Evolutionary conservation across 2,329 filamentous ascomycete species (phyloP).

Genomic region (Corniculantispora saksenae): DNA sequence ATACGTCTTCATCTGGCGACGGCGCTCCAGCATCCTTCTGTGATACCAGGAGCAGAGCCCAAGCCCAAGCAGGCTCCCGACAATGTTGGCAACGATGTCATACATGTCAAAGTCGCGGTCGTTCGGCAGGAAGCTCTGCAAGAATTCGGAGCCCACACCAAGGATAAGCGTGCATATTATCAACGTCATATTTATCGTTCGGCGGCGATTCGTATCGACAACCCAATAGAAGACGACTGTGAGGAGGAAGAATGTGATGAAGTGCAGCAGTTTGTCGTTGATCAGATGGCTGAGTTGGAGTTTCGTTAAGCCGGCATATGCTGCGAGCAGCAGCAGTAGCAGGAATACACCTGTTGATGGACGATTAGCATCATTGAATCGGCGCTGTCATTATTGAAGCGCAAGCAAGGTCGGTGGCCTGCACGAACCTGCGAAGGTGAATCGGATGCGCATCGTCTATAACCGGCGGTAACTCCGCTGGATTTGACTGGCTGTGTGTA

Average conservation of each 20-base stretch:
- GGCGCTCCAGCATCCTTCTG: slow-evolving; percentile 89
- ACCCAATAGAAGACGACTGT: slow-evolving; percentile 96
- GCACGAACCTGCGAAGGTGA: slow-evolving; percentile 79
- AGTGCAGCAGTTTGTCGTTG: slow-evolving; percentile 89
- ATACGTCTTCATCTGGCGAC: slow-evolving; percentile 73
- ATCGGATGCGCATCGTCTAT: slow-evolving; percentile 73
- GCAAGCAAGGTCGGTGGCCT: not conserved
- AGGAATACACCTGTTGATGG: slow-evolving; percentile 64
- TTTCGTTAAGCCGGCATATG: slow-evolving; percentile 75
- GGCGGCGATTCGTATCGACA: slow-evolving; percentile 83
- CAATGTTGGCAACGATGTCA: slow-evolving; percentile 84
- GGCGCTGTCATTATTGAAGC: not conserved
- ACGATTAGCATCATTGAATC: slow-evolving; percentile 21
- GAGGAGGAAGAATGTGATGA: slow-evolving; percentile 84
- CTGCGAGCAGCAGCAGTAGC: slow-evolving; percentile 71
- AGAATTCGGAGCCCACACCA: slow-evolving; percentile 72
- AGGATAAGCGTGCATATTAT: slow-evolving; percentile 73
- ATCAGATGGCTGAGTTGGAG: slow-evolving; percentile 58
- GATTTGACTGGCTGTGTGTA: too few species aligned
- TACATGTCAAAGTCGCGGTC: slow-evolving; percentile 72
- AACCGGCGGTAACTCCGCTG: too few species aligned
- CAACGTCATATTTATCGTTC: slow-evolving; percentile 80
- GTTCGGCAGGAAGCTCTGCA: slow-evolving; percentile 75
- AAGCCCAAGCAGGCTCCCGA: slow-evolving; percentile 73
- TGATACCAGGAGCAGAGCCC: slow-evolving; percentile 88